phyloP scores from a whole-genome alignment of 768 basidiomycete species.

The Agaricus blazei region DNA sequence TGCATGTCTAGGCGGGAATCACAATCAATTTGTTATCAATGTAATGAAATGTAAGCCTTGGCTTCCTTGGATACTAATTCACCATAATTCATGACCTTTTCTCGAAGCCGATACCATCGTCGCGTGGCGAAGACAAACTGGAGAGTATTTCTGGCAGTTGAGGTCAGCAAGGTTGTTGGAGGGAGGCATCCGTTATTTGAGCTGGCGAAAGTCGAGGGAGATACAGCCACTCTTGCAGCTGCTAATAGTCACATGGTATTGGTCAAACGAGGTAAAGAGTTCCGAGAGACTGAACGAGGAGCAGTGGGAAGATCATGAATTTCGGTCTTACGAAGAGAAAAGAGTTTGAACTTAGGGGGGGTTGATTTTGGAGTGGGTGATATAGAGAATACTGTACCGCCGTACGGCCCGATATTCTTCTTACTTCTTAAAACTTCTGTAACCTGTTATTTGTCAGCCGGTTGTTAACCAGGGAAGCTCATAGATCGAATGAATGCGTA shows the following conservation, averaged over 20 bases:
- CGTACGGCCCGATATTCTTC: no score
- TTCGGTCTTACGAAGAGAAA: no score
- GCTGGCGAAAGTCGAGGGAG: constrained; percentile 1
- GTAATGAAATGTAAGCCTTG: neutral
- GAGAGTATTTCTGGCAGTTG: neutral
- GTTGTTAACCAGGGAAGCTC: no score
- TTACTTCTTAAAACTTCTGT: no score
- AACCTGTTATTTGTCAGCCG: no score
- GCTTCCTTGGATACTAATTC: neutral
- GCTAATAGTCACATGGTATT: neutral
- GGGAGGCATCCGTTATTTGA: constrained; percentile 2
- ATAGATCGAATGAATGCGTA: no score
- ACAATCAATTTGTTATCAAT: constrained; percentile 2
- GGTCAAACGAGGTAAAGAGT: neutral
- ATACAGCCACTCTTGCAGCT: constrained; percentile 1
- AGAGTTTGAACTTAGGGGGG: no score
- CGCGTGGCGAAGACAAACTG: constrained; percentile 3
- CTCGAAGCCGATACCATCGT: constrained; percentile 2
- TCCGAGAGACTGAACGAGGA: no score
- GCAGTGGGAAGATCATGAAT: no score
- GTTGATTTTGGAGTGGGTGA: no score
- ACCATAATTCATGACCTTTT: neutral
- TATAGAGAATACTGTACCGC: no score
- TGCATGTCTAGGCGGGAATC: neutral
- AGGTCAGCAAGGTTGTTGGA: neutral